phyloP scores from a whole-genome alignment of 306 rosid species.

The Cajanus cajan region DNA sequence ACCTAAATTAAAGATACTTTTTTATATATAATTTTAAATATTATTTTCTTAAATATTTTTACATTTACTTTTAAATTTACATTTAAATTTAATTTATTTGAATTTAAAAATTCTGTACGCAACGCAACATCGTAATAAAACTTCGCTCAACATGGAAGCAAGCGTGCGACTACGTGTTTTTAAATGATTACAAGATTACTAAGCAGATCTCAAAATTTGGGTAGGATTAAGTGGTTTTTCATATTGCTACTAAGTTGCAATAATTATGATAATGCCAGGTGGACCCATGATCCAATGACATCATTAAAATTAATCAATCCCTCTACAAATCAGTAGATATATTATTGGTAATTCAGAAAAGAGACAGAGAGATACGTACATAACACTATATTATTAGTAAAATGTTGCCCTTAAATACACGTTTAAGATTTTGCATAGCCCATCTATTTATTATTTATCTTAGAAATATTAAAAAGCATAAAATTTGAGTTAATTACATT shows the following conservation, averaged over 20 bases:
- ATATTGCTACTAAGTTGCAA: not conserved
- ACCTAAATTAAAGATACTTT: not conserved
- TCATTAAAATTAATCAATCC: conserved; percentile 6
- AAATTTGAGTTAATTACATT: not conserved
- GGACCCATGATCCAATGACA: conserved; percentile 20
- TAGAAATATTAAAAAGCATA: not conserved
- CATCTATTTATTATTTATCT: not conserved
- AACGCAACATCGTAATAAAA: not conserved
- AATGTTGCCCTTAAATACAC: not conserved
- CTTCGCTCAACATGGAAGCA: not conserved
- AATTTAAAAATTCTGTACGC: not conserved
- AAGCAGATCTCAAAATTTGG: conserved; percentile 35
- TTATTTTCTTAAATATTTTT: not conserved
- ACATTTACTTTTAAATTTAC: not conserved
- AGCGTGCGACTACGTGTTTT: not conserved
- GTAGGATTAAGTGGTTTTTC: conserved; percentile 20
- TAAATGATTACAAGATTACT: not conserved
- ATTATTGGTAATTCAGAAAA: not conserved
- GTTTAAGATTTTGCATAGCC: not conserved
- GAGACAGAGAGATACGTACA: too few species aligned
- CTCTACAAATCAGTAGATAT: not conserved
- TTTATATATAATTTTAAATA: not conserved
- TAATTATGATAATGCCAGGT: not conserved
- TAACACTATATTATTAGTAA: not conserved
- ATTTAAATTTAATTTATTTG: not conserved